These are phyloP conservation scores for Aspergillus indologenus DNA, from an alignment of 495 filamentous ascomycete species.

Conservation along the genomic window DNA sequence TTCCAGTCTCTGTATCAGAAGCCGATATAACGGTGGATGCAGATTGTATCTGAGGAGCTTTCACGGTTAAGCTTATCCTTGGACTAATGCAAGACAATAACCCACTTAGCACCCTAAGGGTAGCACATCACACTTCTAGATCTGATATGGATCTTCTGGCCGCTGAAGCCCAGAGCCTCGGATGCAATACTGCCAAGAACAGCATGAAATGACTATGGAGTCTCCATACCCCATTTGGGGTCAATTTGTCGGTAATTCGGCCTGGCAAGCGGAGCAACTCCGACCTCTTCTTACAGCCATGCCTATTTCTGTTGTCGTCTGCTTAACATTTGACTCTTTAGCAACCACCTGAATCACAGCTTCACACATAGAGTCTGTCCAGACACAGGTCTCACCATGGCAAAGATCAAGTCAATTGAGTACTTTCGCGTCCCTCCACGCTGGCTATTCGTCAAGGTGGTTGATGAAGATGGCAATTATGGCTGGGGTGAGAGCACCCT, in stretches of 20 bases:
- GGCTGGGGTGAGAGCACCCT: slow-evolving; percentile 82
- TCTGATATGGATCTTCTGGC: not conserved
- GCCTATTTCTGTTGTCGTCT: not conserved
- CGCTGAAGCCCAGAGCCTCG: not conserved
- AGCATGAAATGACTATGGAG: not conserved
- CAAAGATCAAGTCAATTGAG: slow-evolving; percentile 65
- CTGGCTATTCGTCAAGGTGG: slow-evolving; percentile 79
- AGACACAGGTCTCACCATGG: slow-evolving; percentile 42
- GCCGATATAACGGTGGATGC: too few relatives aligned
- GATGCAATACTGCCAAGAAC: slow-evolving; percentile 1
- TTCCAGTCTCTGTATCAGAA: not conserved
- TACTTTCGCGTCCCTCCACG: slow-evolving; percentile 72
- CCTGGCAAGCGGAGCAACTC: slow-evolving; percentile 17
- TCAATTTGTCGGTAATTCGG: slow-evolving; percentile 10
- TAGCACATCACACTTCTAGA: not conserved
- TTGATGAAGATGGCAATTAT: slow-evolving; percentile 56
- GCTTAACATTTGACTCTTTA: not conserved
- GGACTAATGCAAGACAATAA: slow-evolving; percentile 2
- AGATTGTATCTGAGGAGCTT: not conserved
- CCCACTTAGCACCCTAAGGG: not conserved
- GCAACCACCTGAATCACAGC: not conserved
- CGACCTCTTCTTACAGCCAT: slow-evolving; percentile 4
- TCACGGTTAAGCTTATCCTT: not conserved
- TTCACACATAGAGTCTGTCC: not conserved
- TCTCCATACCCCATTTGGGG: not conserved